Evolutionary conservation across 805 yeast genomes (phyloP).

Genomic region (Suhomyces tanzawaensis): DNA sequence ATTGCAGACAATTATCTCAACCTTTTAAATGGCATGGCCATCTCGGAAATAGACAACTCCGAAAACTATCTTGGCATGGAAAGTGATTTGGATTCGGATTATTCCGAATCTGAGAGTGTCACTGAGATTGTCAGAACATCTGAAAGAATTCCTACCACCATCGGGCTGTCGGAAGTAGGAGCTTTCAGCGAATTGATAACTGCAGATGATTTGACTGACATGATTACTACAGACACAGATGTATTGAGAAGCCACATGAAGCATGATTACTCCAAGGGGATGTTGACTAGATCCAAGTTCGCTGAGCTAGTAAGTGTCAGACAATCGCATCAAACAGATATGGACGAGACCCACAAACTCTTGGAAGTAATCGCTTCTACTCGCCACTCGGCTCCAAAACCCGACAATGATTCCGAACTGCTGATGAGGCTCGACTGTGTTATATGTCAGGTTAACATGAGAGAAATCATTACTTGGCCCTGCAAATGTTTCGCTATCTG

Average conservation of each 20-base stretch:
- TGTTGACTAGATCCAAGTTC: conserved; percentile 36
- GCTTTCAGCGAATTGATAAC: conserved; percentile 22
- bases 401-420: conserved; percentile 19
- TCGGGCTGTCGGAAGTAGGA: background rate
- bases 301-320: conserved; percentile 2
- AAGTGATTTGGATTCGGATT: conserved; percentile 9
- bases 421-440: conserved; percentile 57
- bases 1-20: conserved; percentile 20
- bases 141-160: background rate
- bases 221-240: conserved; percentile 16
- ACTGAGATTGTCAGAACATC: background rate
- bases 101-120: conserved; percentile 4
- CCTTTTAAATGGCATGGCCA: conserved; percentile 23
- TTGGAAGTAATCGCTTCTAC: conserved; percentile 21
- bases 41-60: conserved; percentile 40
- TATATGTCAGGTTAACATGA: conserved; percentile 70
- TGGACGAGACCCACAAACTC: conserved; percentile 19
- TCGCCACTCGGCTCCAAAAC: conserved; percentile 7
- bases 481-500: conserved; percentile 88
- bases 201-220: conserved; percentile 24
- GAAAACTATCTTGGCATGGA: conserved; percentile 20
- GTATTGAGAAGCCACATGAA: conserved; percentile 30
- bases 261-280: conserved; percentile 15
- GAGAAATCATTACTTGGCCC: conserved; percentile 89
- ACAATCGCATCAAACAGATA: conserved; percentile 1